phyloP scores from a whole-genome alignment of 768 basidiomycete genomes.

The Leccinum variicolor region DNA sequence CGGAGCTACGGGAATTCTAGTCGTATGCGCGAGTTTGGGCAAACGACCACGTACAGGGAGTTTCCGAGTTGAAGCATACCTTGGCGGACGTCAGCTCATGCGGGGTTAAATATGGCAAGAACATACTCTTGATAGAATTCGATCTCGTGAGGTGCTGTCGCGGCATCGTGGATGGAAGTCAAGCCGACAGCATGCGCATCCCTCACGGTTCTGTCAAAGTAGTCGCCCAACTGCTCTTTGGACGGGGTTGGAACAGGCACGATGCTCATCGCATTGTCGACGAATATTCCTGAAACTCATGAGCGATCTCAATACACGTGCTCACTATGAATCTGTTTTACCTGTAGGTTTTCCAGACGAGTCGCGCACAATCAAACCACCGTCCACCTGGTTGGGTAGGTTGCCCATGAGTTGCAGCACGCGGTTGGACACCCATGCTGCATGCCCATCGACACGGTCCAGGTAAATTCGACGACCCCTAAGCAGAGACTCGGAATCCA shows the following conservation, averaged over 20 bases:
- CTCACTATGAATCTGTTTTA: slow-evolving; percentile 11
- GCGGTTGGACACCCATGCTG: slow-evolving; percentile 77
- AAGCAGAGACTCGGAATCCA: slow-evolving; percentile 68
- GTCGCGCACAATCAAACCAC: slow-evolving; percentile 74
- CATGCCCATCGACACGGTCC: slow-evolving; percentile 78
- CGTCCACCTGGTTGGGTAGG: slow-evolving; percentile 62
- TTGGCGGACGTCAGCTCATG: slow-evolving; percentile 28
- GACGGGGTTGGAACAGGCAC: slow-evolving; percentile 66
- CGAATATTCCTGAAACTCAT: slow-evolving; percentile 53
- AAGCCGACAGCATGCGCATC: slow-evolving; percentile 79
- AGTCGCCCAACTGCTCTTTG: slow-evolving; percentile 51
- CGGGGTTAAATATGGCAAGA: neutral
- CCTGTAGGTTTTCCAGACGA: slow-evolving; percentile 65
- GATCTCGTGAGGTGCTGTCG: slow-evolving; percentile 45
- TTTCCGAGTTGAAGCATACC: slow-evolving; percentile 63
- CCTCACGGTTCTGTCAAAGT: slow-evolving; percentile 58
- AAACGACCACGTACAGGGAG: slow-evolving; percentile 54
- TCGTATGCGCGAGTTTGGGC: neutral
- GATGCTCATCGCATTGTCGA: slow-evolving; percentile 86
- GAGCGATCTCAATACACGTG: neutral
- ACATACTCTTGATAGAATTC: slow-evolving; percentile 64
- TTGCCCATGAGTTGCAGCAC: slow-evolving; percentile 62
- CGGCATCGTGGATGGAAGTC: slow-evolving; percentile 87
- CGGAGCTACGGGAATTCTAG: slow-evolving; percentile 41
- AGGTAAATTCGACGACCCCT: slow-evolving; percentile 69